Evolutionary conservation across 176 grass and related monocot species (phyloP).

Genomic region (Oryza coarctata): DNA sequence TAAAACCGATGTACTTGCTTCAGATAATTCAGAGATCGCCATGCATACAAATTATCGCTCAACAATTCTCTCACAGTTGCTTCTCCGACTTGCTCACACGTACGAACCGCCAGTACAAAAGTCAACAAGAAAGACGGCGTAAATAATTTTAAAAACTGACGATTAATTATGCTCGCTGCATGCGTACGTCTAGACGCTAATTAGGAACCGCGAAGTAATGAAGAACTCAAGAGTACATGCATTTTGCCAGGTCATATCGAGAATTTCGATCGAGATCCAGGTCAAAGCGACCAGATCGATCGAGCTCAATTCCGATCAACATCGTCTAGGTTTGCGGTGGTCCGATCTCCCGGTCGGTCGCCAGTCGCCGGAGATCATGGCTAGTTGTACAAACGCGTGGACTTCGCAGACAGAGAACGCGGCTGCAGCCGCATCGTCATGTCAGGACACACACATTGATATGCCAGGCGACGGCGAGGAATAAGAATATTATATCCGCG

Average conservation of each 20-base stretch:
- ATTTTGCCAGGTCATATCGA: not conserved
- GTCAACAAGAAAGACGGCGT: conserved; percentile 7
- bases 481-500: not conserved
- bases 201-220: not conserved
- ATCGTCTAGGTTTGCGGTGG: not conserved
- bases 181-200: not conserved
- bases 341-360: too few species aligned
- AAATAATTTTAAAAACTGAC: not conserved
- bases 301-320: not conserved
- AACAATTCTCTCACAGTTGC: conserved; percentile 31
- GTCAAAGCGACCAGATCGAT: too few species aligned
- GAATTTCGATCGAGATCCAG: too few species aligned
- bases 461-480: not conserved
- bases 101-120: conserved; percentile 17
- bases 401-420: not conserved
- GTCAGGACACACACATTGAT: not conserved
- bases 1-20: not conserved
- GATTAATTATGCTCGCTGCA: not conserved
- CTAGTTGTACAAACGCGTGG: not conserved
- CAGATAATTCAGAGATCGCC: not conserved
- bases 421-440: conserved; percentile 18
- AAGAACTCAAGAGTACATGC: not conserved
- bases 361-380: not conserved
- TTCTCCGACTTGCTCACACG: conserved; percentile 19
- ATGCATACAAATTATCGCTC: not conserved